A percentile compares a stretch with the other conserved stretches of the same genome.
These are phyloP conservation scores for Bertia moriformis DNA, from an alignment of 2,329 filamentous ascomycete species.

Conservation along the genomic window DNA sequence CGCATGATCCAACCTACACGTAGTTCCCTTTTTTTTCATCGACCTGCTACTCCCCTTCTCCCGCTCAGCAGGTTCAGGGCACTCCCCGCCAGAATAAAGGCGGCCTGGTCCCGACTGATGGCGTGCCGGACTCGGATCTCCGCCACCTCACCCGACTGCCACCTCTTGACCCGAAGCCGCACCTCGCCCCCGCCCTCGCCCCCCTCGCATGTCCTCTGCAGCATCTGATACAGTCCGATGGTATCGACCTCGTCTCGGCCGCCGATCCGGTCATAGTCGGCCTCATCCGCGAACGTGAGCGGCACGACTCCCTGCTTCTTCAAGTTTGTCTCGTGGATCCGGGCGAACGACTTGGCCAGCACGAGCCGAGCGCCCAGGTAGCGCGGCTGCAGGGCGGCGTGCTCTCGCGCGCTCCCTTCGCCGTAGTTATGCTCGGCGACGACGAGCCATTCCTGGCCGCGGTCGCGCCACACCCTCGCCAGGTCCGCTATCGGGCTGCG, in stretches of 20 bases:
- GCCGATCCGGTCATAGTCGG: conserved; percentile 70
- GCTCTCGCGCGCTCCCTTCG: conserved; percentile 76
- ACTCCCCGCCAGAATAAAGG: conserved; percentile 83
- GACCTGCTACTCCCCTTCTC: too few species aligned
- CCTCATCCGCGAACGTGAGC: conserved; percentile 75
- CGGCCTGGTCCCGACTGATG: conserved; percentile 76
- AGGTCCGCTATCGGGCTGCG: conserved; percentile 73
- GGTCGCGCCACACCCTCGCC: conserved; percentile 66
- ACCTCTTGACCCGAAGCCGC: conserved; percentile 49
- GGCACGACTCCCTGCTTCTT: conserved; percentile 97
- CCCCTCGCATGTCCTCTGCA: conserved; percentile 57
- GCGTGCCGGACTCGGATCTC: conserved; percentile 72
- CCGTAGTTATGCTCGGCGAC: conserved; percentile 97
- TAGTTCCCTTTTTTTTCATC: neutral
- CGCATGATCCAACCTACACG: neutral
- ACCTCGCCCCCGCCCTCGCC: conserved; percentile 75
- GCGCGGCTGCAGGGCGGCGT: conserved; percentile 79
- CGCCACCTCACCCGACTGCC: conserved; percentile 46
- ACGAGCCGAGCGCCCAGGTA: conserved; percentile 78
- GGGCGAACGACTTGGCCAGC: conserved; percentile 72
- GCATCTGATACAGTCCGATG: conserved; percentile 68
- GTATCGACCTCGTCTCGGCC: conserved; percentile 76
- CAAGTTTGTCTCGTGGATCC: conserved; percentile 88
- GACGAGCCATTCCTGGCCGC: conserved; percentile 71
- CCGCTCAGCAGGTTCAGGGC: conserved; percentile 80